Base-by-base conservation (phyloP, 495 filamentous ascomycete genomes). In the Collariella sp. region DNA sequence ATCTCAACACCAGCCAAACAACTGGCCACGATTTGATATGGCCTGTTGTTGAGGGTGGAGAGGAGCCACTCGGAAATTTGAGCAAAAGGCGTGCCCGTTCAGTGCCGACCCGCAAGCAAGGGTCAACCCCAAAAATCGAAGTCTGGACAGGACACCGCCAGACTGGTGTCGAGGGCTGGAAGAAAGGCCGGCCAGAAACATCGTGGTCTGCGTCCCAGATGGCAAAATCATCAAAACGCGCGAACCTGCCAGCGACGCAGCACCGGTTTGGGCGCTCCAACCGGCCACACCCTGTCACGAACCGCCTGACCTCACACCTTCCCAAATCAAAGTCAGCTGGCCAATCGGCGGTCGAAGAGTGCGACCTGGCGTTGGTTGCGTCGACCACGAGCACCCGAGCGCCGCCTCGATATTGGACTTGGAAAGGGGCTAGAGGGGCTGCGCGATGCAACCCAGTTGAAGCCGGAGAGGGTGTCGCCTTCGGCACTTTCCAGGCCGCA, bases 31-130 rank as follows among this genome's bases (percentile, higher is more conserved):
- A 45, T 51, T 50, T 39, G 46, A 35, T 20, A 26, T 16, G 22
- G 29, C 4, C 10, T 45, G 39, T 40, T 46, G 51, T 49, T 54
- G 35, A 48, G 45, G 44, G 49, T 29, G 40, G 46, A 29, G 33
- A 43, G 40, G 48, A 46, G 29, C 50, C 46, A 26, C 35, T 46
- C 50, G 51, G 56, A 55, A 42, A 59, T 54, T 59, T 59, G 56
- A 44, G 41, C 40, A 16, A 45, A 44, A 52, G 20, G 5, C 40
- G 9, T 31, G 4, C 26, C 9, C 12, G 45, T 35, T 29, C 36
- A 22, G 24, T 44, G 31, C 7, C 34, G 18, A 13, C 43, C 19
- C 24, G 24, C 23, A 24, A 5, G 18, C 18, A 13, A 19, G 36
- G 31, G 46, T 46, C 12, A 5, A 34, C 12, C 26, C 46, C 46